Percentiles rank a stretch among this genome's conserved stretches.
phyloP scores from a whole-genome alignment of 1,284 basidiomycete species.

The Acaromyces ingoldii region DNA sequence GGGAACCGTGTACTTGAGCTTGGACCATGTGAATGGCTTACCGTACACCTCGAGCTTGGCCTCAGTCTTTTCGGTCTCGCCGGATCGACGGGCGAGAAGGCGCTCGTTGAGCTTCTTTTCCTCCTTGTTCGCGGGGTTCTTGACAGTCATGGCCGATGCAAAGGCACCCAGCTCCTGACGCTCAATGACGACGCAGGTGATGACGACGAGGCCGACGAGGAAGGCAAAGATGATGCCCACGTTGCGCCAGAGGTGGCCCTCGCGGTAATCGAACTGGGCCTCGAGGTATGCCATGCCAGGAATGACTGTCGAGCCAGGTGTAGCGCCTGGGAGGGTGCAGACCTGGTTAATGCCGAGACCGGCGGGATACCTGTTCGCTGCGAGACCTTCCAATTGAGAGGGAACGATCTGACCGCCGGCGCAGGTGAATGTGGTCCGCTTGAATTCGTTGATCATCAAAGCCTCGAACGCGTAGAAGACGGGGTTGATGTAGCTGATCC shows the following conservation, averaged over 20 bases:
- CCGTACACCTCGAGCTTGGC: slow-evolving; percentile 35
- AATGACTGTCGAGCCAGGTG: slow-evolving; percentile 52
- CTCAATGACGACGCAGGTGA: slow-evolving; percentile 38
- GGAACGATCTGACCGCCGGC: slow-evolving; percentile 25
- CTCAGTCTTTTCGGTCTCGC: slow-evolving; percentile 22
- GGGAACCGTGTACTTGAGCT: slow-evolving; percentile 55
- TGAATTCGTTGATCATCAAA: slow-evolving; percentile 57
- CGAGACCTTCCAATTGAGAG: too few relatives aligned
- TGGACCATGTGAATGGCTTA: slow-evolving; percentile 53
- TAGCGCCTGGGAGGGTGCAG: slow-evolving; percentile 55
- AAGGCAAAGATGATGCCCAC: slow-evolving; percentile 48
- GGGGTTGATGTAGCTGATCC: slow-evolving; percentile 54
- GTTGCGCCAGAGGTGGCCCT: slow-evolving; percentile 55
- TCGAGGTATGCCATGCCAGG: slow-evolving; percentile 56
- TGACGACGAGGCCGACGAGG: slow-evolving; percentile 26
- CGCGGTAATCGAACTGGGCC: slow-evolving; percentile 63
- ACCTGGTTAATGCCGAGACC: slow-evolving; percentile 35
- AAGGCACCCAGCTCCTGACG: slow-evolving; percentile 33
- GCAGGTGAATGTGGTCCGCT: slow-evolving; percentile 27
- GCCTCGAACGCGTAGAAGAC: slow-evolving; percentile 74
- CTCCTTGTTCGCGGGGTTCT: slow-evolving; percentile 38
- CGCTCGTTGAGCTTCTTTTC: slow-evolving; percentile 31
- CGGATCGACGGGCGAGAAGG: slow-evolving; percentile 19
- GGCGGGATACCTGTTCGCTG: slow-evolving; percentile 21
- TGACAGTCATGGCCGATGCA: slow-evolving; percentile 45